Base-by-base conservation (phyloP, 176 grass and related monocot species). In the Elymus sibiricus region DNA sequence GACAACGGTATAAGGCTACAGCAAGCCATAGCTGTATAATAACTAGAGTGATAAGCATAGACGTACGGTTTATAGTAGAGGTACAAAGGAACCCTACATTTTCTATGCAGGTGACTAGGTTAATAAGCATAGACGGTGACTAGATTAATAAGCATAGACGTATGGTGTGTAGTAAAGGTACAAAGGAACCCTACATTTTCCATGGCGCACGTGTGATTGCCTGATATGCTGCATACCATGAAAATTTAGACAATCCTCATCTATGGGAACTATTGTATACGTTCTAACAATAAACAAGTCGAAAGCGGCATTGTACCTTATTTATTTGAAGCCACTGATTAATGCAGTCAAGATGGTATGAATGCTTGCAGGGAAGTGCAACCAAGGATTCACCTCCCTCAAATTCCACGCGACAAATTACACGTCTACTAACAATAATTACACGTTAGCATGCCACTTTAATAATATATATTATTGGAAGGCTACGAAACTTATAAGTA, bases 321-420 rank as follows among this genome's bases (percentile, higher is more conserved):
- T 99, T 99, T 89, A 99, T 96, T 87, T 99, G 90, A 78, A 99
- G 92, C 97, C 94, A 99, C 77, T 96, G 93, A 79, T 92, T 96
- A 82, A 99, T 96, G 86, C 97, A 99, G 60, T 96, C 92, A 25
- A 28, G 84, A 79, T 92, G 71, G 83, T 99, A 99, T 32, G 88
- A 88, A 77, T 99, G 94, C 29, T 96, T 96, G 92, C 97, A 99
- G 44, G 94, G 86, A 67, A 99, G 94, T 29, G 88, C 81, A 79
- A 93, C 80, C 84, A 99, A 90, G 59, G 90, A 92, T 87, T 99
- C 94, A 75, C 87, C 97, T 51, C 94, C 94, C 88, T 96, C 92
- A 72, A 95, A 96, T 82, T 99, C 97, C 88, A 96, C 88, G 9
- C 94, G 92, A 47, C 94, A 96, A 74, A 98, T 90, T 70, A 94